Evolutionary conservation across 176 grass and related monocot genomes (phyloP).

Genomic region (Luzula sylvatica): DNA sequence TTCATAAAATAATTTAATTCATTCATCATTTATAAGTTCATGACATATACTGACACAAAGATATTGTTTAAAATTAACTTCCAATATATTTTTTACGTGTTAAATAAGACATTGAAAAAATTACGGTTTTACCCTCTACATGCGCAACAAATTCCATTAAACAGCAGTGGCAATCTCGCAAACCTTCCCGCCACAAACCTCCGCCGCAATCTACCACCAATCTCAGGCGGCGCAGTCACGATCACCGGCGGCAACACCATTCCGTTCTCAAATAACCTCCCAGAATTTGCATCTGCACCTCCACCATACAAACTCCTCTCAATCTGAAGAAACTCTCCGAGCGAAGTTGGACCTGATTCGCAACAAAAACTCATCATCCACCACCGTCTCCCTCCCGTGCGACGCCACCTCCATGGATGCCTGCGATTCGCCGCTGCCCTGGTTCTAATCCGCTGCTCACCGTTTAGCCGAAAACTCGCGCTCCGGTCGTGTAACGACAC

Average conservation of each 20-base stretch:
- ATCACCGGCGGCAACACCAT: conserved; percentile 19
- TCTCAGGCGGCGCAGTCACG: conserved; percentile 6
- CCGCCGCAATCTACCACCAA: neutral
- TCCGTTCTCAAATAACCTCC: conserved; percentile 29
- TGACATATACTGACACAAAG: too few species aligned
- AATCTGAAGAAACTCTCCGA: conserved; percentile 38
- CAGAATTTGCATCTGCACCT: conserved; percentile 13
- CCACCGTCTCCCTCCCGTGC: conserved; percentile 14
- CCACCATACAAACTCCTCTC: conserved; percentile 20
- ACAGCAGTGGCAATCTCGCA: conserved; percentile 23
- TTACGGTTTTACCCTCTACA: neutral
- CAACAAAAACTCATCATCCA: conserved; percentile 6
- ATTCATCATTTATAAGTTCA: too few species aligned
- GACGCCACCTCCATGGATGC: neutral
- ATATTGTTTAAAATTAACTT: too few species aligned
- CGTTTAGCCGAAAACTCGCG: neutral
- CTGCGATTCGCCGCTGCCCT: neutral
- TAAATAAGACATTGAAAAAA: too few species aligned
- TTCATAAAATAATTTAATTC: too few species aligned
- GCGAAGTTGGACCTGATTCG: conserved; percentile 12
- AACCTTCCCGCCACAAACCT: conserved; percentile 12
- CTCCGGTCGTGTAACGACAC: conserved; percentile 18
- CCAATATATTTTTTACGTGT: too few species aligned
- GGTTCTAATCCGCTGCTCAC: conserved; percentile 10
- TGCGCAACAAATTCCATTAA: conserved; percentile 25